Conservation (phyloP, 495 filamentous ascomycete species). For the Aspergillus conjunctus region DNA sequence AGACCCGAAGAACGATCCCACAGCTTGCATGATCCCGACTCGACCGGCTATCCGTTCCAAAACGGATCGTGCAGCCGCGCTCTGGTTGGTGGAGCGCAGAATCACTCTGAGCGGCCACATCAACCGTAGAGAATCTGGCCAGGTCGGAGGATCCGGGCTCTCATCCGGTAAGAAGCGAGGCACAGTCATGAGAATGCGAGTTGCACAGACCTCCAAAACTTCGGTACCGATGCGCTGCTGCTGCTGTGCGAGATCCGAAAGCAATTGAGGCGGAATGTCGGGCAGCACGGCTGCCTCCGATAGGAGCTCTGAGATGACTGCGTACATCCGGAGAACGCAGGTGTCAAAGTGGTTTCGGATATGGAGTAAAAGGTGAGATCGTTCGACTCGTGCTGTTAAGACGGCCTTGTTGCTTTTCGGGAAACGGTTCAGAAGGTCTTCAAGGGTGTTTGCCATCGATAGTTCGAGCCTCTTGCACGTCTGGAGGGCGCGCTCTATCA, state of each 20-base stretch:
- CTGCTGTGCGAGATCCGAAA: not conserved
- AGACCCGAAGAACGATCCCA: conserved; percentile 1
- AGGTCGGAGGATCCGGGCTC: not conserved
- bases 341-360: not conserved
- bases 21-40: not conserved
- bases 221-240: not conserved
- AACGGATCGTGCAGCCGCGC: not conserved
- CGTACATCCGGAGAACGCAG: not conserved
- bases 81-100: not conserved
- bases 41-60: not conserved
- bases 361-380: not conserved
- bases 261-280: not conserved
- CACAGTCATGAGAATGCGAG: not conserved
- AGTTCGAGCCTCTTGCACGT: not conserved
- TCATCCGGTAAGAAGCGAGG: not conserved
- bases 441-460: not conserved
- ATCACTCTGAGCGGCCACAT: not conserved
- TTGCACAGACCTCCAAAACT: not conserved
- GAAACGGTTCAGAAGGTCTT: not conserved
- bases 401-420: not conserved
- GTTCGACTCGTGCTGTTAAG: not conserved
- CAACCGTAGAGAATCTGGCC: not conserved
- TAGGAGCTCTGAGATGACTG: not conserved
- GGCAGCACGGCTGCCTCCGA: not conserved
- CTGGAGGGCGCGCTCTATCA: not conserved